Evolutionary conservation across 1,284 basidiomycete genomes (phyloP), one percentile per base, ranked within the genome.

Genomic region (Leccinum pachyderme): DNA sequence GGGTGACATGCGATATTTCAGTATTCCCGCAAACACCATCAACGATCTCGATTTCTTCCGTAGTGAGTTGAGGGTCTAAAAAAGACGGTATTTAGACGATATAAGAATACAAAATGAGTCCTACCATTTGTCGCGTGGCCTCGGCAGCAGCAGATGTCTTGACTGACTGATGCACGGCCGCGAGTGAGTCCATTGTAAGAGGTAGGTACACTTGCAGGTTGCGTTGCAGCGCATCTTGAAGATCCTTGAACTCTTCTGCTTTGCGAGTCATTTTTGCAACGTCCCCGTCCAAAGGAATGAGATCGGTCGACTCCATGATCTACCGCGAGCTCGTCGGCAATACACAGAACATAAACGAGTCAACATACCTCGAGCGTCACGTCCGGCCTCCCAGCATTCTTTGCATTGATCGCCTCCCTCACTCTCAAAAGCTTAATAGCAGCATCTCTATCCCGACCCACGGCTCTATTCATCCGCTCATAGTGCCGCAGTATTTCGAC

Each of bases 131-230:
- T 59, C 87, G 78, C 2, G 83, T 84, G 24, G 81, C 78, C 62
- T 93, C 92, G 13, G 87, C 81, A 51, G 28, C 28, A 47, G 28
- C 31, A 27, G 87, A 86, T n/a, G 79, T 75, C 73, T 95, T 95
- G 55, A 87, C 76, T 60, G 82, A 82, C 59, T 87, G 86, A 63
- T 93, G 88, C 8, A 94, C 81, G 24, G 82, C 83, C 59, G 90
- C 89, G 28, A 99, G 82, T 27, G 89, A 86, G 67, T 95, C 93
- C 96, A 98, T 99, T n/a, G 91, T 90, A 52, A 95, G 83, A 28
- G 93, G 84, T 37, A 98, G 81, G 68, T 97, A 91, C 5, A 86
- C 84, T 67, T 94, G 92, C 67, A 98, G 76, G 74, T 97, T 98
- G 59, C 89, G 83, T 61, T 95, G 91, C 63, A 98, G 78, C 5